A percentile compares a stretch with the other conserved stretches of the same genome.
phyloP scores from a whole-genome alignment of 345 rosid species.

The Barbarea vulgaris region DNA sequence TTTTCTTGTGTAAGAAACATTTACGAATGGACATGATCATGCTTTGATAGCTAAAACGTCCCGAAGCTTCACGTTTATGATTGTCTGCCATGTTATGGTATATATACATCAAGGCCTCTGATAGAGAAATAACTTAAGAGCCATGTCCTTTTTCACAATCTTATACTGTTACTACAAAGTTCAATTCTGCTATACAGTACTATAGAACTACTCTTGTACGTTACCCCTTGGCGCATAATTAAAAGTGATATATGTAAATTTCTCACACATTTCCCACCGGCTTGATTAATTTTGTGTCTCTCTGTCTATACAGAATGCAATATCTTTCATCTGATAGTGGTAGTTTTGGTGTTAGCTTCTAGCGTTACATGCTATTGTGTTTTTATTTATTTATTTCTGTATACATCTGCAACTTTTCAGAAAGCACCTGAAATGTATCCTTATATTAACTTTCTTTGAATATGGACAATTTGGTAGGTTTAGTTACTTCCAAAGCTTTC shows the following conservation, averaged over 20 bases:
- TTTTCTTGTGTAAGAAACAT: constrained; percentile 5
- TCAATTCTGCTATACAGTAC: not conserved
- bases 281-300: not conserved
- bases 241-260: constrained; percentile 2
- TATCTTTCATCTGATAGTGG: not conserved
- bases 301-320: not conserved
- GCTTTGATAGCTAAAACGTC: constrained; percentile 5
- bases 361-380: constrained; percentile 19
- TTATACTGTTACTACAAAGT: constrained; percentile 8
- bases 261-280: not conserved
- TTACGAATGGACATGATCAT: not conserved
- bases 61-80: not conserved
- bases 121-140: constrained; percentile 11
- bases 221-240: not conserved
- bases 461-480: constrained; percentile 46
- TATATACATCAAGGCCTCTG: not conserved
- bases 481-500: constrained; percentile 69
- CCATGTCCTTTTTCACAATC: constrained; percentile 1
- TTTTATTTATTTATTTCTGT: not conserved
- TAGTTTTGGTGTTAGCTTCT: constrained; percentile 16
- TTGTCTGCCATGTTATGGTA: not conserved
- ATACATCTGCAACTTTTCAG: constrained; percentile 12
- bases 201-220: constrained; percentile 15
- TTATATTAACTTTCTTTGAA: constrained; percentile 20
- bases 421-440: constrained; percentile 32